Conservation (phyloP, 1,139 yeast species). For the Pichia terricola region DNA sequence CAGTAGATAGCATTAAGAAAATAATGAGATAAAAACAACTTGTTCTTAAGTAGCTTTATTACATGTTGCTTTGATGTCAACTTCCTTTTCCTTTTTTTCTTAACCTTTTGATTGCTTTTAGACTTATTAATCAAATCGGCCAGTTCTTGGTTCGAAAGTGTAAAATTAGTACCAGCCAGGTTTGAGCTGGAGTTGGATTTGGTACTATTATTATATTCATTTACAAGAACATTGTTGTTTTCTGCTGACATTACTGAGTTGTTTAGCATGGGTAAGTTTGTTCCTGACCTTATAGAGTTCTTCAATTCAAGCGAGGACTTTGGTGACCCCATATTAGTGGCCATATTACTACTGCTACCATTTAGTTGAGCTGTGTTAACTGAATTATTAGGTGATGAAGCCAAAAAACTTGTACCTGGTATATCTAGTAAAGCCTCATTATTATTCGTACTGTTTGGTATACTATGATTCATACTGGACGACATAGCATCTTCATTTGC, state of each 20-base stretch:
- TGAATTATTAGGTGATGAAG: background rate
- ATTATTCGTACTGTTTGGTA: no score
- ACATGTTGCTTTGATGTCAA: slow-evolving; percentile 18
- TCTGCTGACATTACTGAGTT: background rate
- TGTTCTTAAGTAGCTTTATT: slow-evolving; percentile 15
- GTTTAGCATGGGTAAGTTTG: no score
- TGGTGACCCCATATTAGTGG: background rate
- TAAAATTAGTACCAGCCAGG: background rate
- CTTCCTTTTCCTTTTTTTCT: slow-evolving; percentile 2
- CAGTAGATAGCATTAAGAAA: slow-evolving; percentile 52
- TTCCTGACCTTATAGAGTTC: background rate
- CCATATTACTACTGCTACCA: background rate
- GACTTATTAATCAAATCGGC: background rate
- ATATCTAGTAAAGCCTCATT: no score
- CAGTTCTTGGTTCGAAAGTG: background rate
- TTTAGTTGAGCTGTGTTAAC: background rate
- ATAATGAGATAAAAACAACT: slow-evolving; percentile 38
- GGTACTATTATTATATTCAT: no score
- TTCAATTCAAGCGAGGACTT: background rate
- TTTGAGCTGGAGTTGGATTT: background rate
- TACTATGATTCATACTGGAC: no score
- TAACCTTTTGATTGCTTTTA: background rate
- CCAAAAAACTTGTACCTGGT: no score
- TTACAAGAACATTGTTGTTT: no score
- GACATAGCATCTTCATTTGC: no score